Percentiles rank a stretch among this genome's conserved stretches.
Conservation (phyloP, 2,329 filamentous ascomycete species). For the Botrytis paeoniae region DNA sequence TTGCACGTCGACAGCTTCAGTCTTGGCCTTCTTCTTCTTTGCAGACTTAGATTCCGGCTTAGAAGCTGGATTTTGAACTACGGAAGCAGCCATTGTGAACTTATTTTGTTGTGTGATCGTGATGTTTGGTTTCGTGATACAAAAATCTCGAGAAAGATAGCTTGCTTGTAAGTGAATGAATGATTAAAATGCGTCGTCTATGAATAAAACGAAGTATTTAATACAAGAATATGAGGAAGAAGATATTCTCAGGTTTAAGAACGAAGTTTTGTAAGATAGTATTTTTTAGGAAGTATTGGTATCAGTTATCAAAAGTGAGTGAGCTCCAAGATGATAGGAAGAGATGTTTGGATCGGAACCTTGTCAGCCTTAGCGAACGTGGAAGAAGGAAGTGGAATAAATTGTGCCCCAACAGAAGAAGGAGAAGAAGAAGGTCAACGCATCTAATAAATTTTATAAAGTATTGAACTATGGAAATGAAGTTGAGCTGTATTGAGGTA, state of each 20-base stretch:
- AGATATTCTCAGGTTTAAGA: background rate
- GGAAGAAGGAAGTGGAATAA: slow-evolving; percentile 19
- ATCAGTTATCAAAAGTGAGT: slow-evolving; percentile 9
- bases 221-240: background rate
- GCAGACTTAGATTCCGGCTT: slow-evolving; percentile 62
- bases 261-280: background rate
- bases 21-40: slow-evolving; percentile 67
- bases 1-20: slow-evolving; percentile 43
- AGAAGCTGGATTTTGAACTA: slow-evolving; percentile 60
- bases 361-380: slow-evolving; percentile 22
- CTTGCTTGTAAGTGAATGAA: background rate
- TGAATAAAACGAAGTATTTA: background rate
- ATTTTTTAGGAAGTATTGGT: background rate
- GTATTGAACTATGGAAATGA: background rate
- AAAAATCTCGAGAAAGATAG: background rate
- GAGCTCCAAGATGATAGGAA: slow-evolving; percentile 1
- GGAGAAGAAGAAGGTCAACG: background rate
- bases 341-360: slow-evolving; percentile 15
- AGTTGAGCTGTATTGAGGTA: background rate
- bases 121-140: slow-evolving; percentile 47
- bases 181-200: background rate
- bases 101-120: slow-evolving; percentile 1
- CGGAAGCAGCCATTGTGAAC: slow-evolving; percentile 58
- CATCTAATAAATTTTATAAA: background rate
- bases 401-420: background rate